These are phyloP conservation scores for Dryas drummondii DNA, from an alignment of 306 rosid genomes.

Conservation along the genomic window DNA sequence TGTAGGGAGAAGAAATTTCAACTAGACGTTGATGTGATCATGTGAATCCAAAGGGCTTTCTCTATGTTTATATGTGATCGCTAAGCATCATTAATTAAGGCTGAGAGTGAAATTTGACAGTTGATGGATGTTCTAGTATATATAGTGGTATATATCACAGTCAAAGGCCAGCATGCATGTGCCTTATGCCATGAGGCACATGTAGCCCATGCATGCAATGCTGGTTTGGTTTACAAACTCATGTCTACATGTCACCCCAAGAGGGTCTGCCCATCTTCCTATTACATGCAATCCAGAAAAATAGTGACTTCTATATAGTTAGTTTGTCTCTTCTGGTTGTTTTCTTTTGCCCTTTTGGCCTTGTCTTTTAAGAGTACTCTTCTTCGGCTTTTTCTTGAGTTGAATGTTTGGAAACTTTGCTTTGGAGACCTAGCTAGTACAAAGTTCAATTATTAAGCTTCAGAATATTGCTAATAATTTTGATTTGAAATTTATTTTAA, in stretches of 20 bases:
- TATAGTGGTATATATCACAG: too few relatives aligned
- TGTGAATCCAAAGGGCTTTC: background rate
- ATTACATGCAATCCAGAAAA: conserved; percentile 2
- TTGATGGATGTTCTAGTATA: background rate
- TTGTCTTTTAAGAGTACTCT: conserved; percentile 13
- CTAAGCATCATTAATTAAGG: too few relatives aligned
- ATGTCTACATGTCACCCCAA: conserved; percentile 31
- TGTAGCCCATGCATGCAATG: conserved; percentile 43
- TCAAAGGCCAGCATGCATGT: conserved; percentile 39
- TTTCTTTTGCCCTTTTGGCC: conserved; percentile 13
- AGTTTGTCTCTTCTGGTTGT: background rate
- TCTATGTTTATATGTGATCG: background rate
- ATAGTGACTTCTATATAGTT: conserved; percentile 31
- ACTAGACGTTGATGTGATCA: background rate
- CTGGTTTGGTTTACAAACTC: conserved; percentile 24
- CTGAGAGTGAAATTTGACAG: conserved; percentile 1
- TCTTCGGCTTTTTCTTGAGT: background rate
- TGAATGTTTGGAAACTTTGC: background rate
- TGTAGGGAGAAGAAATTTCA: background rate
- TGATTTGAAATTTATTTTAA: too few relatives aligned
- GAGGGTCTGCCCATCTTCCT: conserved; percentile 28
- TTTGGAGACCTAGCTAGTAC: background rate
- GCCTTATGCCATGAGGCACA: conserved; percentile 44
- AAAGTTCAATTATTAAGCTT: background rate
- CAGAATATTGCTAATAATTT: too few relatives aligned